Evolutionary conservation across 2,329 filamentous ascomycete species (phyloP).

Genomic region (Pseudogymnoascus sp.): DNA sequence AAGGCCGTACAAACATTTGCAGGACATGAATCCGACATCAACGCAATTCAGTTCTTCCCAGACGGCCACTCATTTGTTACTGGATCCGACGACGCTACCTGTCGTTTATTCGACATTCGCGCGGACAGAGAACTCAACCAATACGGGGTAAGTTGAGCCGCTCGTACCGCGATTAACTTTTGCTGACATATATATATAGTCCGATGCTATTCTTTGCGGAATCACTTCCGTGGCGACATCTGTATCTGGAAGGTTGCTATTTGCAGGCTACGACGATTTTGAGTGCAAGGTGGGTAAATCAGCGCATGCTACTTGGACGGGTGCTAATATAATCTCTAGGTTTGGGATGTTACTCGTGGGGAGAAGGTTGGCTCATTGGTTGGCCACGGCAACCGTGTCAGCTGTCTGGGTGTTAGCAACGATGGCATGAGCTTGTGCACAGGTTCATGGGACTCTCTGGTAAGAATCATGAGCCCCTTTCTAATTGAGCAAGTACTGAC

Average conservation of each 20-base stretch:
- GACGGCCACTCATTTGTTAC: constrained; percentile 98
- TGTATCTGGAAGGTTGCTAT: constrained; percentile 87
- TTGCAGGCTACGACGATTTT: constrained; percentile 97
- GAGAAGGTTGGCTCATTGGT: constrained; percentile 96
- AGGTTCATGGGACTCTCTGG: constrained; percentile 97
- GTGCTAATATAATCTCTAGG: constrained; percentile 44
- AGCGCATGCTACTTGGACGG: not conserved
- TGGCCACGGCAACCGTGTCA: constrained; percentile 97
- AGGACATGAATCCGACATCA: constrained; percentile 97
- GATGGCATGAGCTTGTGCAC: constrained; percentile 99
- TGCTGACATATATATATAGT: constrained; percentile 44
- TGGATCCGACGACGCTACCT: constrained; percentile 94
- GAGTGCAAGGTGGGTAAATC: constrained; percentile 82
- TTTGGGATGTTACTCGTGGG: constrained; percentile 94
- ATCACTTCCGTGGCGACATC: constrained; percentile 98
- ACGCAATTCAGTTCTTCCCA: constrained; percentile 98
- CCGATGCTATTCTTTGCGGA: constrained; percentile 92
- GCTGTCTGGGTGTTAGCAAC: constrained; percentile 96
- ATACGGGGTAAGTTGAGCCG: constrained; percentile 48
- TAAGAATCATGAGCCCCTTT: constrained; percentile 43
- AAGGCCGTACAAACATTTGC: constrained; percentile 99
- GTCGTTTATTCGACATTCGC: constrained; percentile 93
- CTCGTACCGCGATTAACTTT: not conserved
- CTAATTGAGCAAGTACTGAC: constrained; percentile 25
- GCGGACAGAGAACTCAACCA: constrained; percentile 73